Evolutionary conservation across 306 rosid species (phyloP), one percentile per base, ranked within the genome.

Genomic region (Malus orientalis): DNA sequence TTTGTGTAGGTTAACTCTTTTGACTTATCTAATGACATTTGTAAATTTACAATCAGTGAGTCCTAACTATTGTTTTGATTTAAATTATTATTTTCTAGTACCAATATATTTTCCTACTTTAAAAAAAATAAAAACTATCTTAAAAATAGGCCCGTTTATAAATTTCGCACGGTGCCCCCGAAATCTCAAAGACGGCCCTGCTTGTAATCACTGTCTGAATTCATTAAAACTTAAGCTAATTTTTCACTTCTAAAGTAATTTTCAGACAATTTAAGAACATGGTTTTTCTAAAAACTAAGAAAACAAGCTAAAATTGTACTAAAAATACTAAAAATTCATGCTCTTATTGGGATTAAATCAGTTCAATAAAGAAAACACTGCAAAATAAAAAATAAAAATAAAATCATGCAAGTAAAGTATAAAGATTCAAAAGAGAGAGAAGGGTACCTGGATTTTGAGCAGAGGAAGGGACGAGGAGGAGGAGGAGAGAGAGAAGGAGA

Each of bases 371-470:
- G n/a, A 60, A 45, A 63, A 0, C 18, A 5, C 45, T 25, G 9
- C 16, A 11, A 15, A 60, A 23, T 23, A 23, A 71, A 33, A 49
- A 23, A 65, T 22, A 78, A 71, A 27, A 36, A n/a, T n/a, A 36
- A 71, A 19, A 62, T 9, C 18, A 15, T 3, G 23, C 29, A 77
- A 25, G 53, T 15, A 18, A 77, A 25, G 53, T 15, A 18, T 15
- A 5, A 49, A 49, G 55, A 23, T 70, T 76, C 59, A 6, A 77
- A 70, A 74, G 60, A 29, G 67, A 44, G 69, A 62, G 71, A 83
- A 64, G 33, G 69, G 73, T 76, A 89, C 93, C 99, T 86, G 87
- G 93, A 84, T 33, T 87, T 92, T 92, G 97, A 82, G 99, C 91
- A 78, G 74, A 84, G 49, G 93, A 88, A 45, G 75, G 74, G 70